Evolutionary conservation across 2,329 filamentous ascomycete genomes (phyloP), one percentile per base, ranked within the genome.

Genomic region (Nemania sp.): DNA sequence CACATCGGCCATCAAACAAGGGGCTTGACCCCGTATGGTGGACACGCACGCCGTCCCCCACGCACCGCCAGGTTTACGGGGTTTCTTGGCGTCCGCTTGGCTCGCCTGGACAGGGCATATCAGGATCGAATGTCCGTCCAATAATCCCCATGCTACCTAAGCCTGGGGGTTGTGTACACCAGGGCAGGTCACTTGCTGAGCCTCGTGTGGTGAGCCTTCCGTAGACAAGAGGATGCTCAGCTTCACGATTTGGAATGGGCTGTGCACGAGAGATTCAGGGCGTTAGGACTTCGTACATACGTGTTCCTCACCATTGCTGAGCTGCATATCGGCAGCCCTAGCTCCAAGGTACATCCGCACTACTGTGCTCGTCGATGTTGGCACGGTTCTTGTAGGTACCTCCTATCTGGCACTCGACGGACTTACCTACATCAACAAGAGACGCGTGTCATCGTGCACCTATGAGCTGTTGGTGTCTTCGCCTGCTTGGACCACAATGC

Each of bases 21-120:
- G 69, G 63, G 56, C 73, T 74, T 69, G 69, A 75, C 74, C 73
- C 75, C 75, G 69, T 75, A 70, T 68, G 72, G 70, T 64, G 69
- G 65, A 64, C 64, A 59, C 55, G 38, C 54, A 62, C 56, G 53
- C 54, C 70, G 47, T 70, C 71, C 71, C 71, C 71, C 71, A 73
- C 71, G 69, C 66, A 45, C 56, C 26, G 35, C 66, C 62, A 68
- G 69, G 66, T 65, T n/a, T 69, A 69, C 62, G 64, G 68, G 59
- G 63, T 69, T 57, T 63, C 66, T 71, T 67, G 64, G 69, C 61
- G 55, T 38, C 43, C 18, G 26, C 62, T 64, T 67, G 67, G 57
- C 68, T 56, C 47, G 41, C 29, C 53, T 38, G 55, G 55, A 54
- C 58, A 59, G 58, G 41, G 49, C 29, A 27, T 38, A 29, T 57